Evolutionary conservation across 1,139 yeast species (phyloP), one percentile per base, ranked within the genome.

Genomic region (Kazachstania sp.): DNA sequence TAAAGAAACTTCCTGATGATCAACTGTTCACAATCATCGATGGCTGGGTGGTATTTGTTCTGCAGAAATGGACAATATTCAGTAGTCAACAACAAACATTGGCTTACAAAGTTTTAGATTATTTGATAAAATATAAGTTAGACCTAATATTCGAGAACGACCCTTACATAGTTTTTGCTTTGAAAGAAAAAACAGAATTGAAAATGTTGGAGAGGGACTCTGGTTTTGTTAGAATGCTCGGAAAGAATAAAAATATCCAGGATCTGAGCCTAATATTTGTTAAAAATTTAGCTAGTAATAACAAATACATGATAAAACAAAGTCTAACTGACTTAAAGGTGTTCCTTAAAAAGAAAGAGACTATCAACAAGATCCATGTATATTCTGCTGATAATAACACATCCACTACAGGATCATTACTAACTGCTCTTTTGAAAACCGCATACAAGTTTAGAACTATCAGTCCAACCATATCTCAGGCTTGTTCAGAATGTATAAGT

Each of bases 251-350:
- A 13, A 50, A 44, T 36, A 56, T 45, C 8, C 56, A 60, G 2
- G 59, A 61, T 38, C 56, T 63, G 53, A 47, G 59, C 5, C 48
- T 58, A n/a, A 62, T 54, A 32, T 66, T 51, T 56, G 63, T 56
- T 47, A 54, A 47, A 45, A 61, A 54, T 46, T 46, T 54, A 55
- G 57, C 51, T 64, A 65, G 61, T 63, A 56, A 67, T 49, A 90
- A 88, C 62, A 76, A 76, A 44, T 81, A 82, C 67, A 87, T 90
- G 7, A 87, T 87, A 0, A 73, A 77, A 43, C 96, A 87, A 59
- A 88, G 87, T 0, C 67, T 92, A 23, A 73, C 73, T 48, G 97
- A 88, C 59, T 70, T 88, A 37, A 69, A 72, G 19, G 69, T 71
- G 30, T 79, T 75, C 55, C 68, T 83, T 28, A 62, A 70, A 41